These are phyloP conservation scores for Pseudonectria foliicola DNA, from an alignment of 2,329 filamentous ascomycete species.

Conservation along the genomic window DNA sequence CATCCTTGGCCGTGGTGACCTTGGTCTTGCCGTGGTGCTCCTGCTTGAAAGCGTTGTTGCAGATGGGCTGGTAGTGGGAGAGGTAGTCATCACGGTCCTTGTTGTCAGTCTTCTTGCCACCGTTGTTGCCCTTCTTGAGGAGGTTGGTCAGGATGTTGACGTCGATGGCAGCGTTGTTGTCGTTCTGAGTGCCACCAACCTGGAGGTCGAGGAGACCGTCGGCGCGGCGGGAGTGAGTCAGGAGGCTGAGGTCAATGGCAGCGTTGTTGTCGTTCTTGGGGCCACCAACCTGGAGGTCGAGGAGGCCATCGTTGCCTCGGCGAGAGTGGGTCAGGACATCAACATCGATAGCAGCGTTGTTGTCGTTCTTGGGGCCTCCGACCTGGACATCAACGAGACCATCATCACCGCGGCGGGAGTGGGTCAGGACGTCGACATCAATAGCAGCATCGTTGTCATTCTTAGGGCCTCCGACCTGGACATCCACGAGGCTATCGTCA, in stretches of 20 bases:
- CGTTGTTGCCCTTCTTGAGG: conserved; percentile 1
- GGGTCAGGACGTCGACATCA: conserved; percentile 7
- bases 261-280: no score
- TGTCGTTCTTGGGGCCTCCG: conserved; percentile 3
- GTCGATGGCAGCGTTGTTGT: conserved; percentile 5
- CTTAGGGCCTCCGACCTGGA: conserved; percentile 10
- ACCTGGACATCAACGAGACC: conserved; percentile 6
- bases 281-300: no score
- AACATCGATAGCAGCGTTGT: conserved; percentile 6
- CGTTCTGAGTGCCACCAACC: conserved; percentile 6
- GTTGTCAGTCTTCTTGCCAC: background rate
- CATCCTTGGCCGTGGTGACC: conserved; percentile 12
- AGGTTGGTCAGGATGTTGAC: no score
- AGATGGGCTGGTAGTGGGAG: conserved; percentile 19
- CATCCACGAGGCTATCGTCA: conserved; percentile 2
- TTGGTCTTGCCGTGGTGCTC: conserved; percentile 9
- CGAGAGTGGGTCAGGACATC: conserved; percentile 3
- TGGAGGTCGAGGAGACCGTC: conserved; percentile 3
- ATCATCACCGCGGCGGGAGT: background rate
- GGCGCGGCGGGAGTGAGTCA: background rate
- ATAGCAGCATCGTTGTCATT: conserved; percentile 7
- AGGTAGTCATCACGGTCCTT: conserved; percentile 2
- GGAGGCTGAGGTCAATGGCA: no score
- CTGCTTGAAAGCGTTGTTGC: conserved; percentile 19
- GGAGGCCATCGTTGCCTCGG: conserved; percentile 1